Percentiles rank a stretch among this genome's conserved stretches.
These are phyloP conservation scores for Aspergillus campestris DNA, from an alignment of 495 filamentous ascomycete species.

Conservation along the genomic window DNA sequence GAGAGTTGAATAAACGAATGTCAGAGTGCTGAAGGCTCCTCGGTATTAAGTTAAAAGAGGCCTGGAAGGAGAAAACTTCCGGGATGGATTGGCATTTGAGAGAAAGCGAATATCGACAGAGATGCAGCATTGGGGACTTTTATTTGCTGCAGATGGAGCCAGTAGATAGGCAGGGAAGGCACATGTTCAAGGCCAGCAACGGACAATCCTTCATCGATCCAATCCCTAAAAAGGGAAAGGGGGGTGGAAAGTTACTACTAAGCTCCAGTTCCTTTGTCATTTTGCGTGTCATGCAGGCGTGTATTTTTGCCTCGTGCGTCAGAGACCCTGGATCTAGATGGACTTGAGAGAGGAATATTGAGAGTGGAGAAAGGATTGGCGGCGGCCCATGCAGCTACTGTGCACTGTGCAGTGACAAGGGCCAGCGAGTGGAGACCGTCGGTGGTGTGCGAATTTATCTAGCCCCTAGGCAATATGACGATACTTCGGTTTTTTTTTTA, in stretches of 20 bases:
- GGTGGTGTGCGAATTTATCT: conserved; percentile 8
- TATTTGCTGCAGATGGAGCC: conserved; percentile 12
- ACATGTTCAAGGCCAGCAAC: conserved; percentile 18
- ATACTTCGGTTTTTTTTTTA: background rate
- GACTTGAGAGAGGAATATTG: conserved; percentile 17
- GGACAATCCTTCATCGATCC: conserved; percentile 11
- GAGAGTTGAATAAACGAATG: conserved; percentile 8
- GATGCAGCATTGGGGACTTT: conserved; percentile 16
- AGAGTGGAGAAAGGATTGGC: conserved; percentile 24
- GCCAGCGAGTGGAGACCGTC: conserved; percentile 10
- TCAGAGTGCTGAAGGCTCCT: conserved; percentile 7
- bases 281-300: conserved; percentile 26
- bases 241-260: conserved; percentile 4
- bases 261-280: conserved; percentile 23
- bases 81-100: conserved; percentile 9
- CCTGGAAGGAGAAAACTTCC: conserved; percentile 7
- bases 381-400: conserved; percentile 22
- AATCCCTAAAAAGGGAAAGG: conserved; percentile 13
- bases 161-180: conserved; percentile 11
- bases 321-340: conserved; percentile 32
- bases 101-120: conserved; percentile 8
- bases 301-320: conserved; percentile 28
- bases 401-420: conserved; percentile 17
- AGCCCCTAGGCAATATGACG: conserved; percentile 9
- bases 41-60: background rate